phyloP scores from a whole-genome alignment of 305 asterid species.

The Salvia sclarea region DNA sequence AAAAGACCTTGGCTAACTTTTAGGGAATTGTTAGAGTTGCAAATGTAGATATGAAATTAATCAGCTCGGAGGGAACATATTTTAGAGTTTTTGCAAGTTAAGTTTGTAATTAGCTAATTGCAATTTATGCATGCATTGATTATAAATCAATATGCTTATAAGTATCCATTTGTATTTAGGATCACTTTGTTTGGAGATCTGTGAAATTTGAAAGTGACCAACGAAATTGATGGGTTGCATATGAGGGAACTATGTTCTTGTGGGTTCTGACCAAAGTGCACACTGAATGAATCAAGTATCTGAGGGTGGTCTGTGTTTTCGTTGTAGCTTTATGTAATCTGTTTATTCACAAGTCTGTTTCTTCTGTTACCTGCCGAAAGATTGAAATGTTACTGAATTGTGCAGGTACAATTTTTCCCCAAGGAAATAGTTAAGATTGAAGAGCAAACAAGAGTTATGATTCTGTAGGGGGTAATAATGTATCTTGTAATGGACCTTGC shows the following conservation, averaged over 20 bases:
- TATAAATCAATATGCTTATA: background rate
- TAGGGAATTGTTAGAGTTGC: background rate
- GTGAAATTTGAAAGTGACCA: background rate
- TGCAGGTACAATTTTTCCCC: conserved; percentile 28
- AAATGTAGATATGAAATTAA: no score
- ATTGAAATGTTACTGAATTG: conserved; percentile 19
- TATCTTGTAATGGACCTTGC: conserved; percentile 26
- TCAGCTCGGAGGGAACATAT: background rate
- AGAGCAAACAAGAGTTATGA: conserved; percentile 25
- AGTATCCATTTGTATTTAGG: background rate
- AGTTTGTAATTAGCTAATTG: background rate
- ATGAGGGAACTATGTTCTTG: background rate
- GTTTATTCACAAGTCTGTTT: background rate
- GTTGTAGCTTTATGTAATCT: background rate
- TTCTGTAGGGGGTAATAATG: conserved; percentile 27
- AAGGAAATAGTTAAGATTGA: conserved; percentile 22
- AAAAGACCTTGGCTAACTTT: background rate
- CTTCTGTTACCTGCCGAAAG: conserved; percentile 6
- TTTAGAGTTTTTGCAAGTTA: conserved; percentile 6
- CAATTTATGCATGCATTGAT: no score
- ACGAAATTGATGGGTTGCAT: background rate
- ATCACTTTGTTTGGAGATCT: background rate
- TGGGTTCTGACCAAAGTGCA: conserved; percentile 15
- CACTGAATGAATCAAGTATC: conserved; percentile 25
- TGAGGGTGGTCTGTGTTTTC: conserved; percentile 19